Conservation (phyloP, 495 filamentous ascomycete species). For the Durotheca rogersii region DNA sequence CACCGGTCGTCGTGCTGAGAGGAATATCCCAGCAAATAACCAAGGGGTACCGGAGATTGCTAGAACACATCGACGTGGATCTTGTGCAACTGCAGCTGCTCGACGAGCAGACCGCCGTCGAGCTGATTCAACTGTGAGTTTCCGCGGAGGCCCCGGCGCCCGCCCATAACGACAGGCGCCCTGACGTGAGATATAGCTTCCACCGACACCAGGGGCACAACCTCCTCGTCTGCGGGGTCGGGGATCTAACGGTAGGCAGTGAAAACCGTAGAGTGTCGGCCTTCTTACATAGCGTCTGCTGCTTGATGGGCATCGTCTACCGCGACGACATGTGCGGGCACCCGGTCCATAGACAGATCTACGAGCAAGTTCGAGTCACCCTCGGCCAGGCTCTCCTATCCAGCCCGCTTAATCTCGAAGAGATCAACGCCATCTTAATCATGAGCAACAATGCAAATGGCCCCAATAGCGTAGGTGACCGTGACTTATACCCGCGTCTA, state of each 20-base stretch:
- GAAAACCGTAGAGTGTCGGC: constrained; percentile 29
- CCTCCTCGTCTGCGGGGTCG: constrained; percentile 26
- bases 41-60: constrained; percentile 22
- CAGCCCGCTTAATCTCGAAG: constrained; percentile 32
- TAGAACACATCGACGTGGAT: constrained; percentile 27
- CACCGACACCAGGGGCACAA: constrained; percentile 32
- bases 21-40: constrained; percentile 32
- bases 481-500: background rate
- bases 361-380: constrained; percentile 32
- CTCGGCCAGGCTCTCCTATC: constrained; percentile 32
- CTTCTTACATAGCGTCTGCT: constrained; percentile 35
- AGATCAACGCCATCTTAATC: constrained; percentile 35
- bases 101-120: constrained; percentile 31
- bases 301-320: constrained; percentile 32
- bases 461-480: constrained; percentile 26
- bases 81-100: constrained; percentile 34
- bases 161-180: too few species aligned
- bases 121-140: constrained; percentile 33
- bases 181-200: constrained; percentile 14
- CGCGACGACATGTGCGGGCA: constrained; percentile 33
- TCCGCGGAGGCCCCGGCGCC: too few species aligned
- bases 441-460: constrained; percentile 38
- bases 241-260: constrained; percentile 36
- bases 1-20: constrained; percentile 32
- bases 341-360: constrained; percentile 26